Base-by-base conservation (phyloP, 805 yeast species). In the Candida insectorum region DNA sequence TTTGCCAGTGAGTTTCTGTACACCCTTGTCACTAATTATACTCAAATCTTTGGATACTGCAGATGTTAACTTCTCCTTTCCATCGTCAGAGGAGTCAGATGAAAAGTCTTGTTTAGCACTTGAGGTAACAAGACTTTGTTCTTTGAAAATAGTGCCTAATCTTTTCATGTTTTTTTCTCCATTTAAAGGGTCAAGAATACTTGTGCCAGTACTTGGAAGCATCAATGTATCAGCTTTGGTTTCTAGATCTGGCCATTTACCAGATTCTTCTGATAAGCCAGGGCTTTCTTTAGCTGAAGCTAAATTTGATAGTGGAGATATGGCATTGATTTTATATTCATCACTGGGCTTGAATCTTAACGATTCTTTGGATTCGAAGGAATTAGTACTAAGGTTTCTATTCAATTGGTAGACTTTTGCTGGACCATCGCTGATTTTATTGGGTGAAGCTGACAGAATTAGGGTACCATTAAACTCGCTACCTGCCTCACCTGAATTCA, bases 401-500 rank as follows among this genome's bases (percentile, higher is more conserved):
- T n/a, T n/a, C n/a, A n/a, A n/a, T n/a, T n/a, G n/a, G n/a, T n/a
- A n/a, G n/a, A n/a, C n/a, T n/a, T n/a, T n/a, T n/a, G n/a, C n/a
- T n/a, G n/a, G n/a, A n/a, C n/a, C n/a, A n/a, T n/a, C n/a, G n/a
- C n/a, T n/a, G n/a, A n/a, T n/a, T n/a, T n/a, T n/a, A n/a, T n/a
- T n/a, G n/a, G n/a, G n/a, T n/a, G 49, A 39, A 10, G 37, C 39
- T 6, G 43, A 33, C 36, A 40, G 43, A 5, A 46, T 14, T 18
- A 45, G n/a, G 24, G 52, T 44, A 13, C 27, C 49, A 35, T 48
- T 48, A 27, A 49, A 46, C 5, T 36, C 18, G 31, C 51, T 49
- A 17, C 39, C 43, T n/a, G 40, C 29, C 30, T 40, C 43, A 6
- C 31, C 39, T 3, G 47, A 37, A 9, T 10, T 10, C n/a, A 13